These are phyloP conservation scores for Kazachstania taianensis DNA, from an alignment of 805 yeast species.

Conservation along the genomic window DNA sequence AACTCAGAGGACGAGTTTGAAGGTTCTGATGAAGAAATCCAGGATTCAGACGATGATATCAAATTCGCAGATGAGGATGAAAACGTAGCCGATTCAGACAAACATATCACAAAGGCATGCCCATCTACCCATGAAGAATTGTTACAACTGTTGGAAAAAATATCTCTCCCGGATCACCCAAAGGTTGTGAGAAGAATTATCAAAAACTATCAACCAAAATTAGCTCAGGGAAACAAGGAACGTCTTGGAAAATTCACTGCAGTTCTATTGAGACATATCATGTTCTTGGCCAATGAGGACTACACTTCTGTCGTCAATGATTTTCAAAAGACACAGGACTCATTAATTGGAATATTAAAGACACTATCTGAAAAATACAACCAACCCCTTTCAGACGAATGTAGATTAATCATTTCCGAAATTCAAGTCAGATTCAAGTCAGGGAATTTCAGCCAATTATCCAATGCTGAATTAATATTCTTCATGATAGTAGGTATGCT, in stretches of 20 bases:
- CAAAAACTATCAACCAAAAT: constrained; percentile 58
- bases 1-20: constrained; percentile 38
- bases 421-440: constrained; percentile 43
- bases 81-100: constrained; percentile 25
- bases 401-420: constrained; percentile 46
- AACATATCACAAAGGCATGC: constrained; percentile 27
- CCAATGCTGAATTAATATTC: constrained; percentile 48
- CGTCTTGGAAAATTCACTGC: constrained; percentile 54
- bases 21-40: constrained; percentile 19
- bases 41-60: constrained; percentile 35
- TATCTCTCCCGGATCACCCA: constrained; percentile 35
- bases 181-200: constrained; percentile 45
- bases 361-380: constrained; percentile 56
- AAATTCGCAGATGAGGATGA: constrained; percentile 27
- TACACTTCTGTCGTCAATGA: constrained; percentile 27
- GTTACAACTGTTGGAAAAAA: constrained; percentile 26
- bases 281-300: constrained; percentile 37
- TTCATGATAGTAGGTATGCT: constrained; percentile 63
- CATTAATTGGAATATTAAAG: constrained; percentile 40
- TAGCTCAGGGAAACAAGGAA: constrained; percentile 74
- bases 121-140: constrained; percentile 42
- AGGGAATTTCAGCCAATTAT: constrained; percentile 30
- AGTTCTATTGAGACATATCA: constrained; percentile 52
- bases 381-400: constrained; percentile 48
- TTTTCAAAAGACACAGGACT: constrained; percentile 32